A percentile compares a stretch with the other conserved stretches of the same genome.
These are phyloP conservation scores for Lodderomyces parapsilosis DNA, from an alignment of 1,139 yeast genomes.

Conservation along the genomic window DNA sequence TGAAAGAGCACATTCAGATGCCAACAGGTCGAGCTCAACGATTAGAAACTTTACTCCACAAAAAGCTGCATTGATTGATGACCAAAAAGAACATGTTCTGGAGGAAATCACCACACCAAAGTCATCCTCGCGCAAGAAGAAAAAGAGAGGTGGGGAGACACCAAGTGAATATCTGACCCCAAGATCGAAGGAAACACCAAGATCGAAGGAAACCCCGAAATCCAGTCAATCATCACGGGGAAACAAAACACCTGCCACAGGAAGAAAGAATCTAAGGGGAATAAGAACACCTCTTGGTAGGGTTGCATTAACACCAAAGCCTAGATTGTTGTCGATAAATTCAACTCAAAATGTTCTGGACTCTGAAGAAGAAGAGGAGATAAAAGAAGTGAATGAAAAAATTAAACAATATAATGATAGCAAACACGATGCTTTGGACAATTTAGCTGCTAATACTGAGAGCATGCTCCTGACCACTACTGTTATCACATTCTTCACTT, in stretches of 20 bases:
- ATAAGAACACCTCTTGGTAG: constrained; percentile 7
- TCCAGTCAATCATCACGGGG: constrained; percentile 1
- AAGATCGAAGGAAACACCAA: constrained; percentile 2
- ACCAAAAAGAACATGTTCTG: neutral
- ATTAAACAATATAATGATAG: neutral
- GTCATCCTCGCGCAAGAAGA: neutral
- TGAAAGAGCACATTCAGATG: neutral
- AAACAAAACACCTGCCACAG: constrained; percentile 6
- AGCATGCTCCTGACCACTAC: neutral
- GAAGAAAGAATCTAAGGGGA: constrained; percentile 6
- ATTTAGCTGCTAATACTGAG: too few relatives aligned
- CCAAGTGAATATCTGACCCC: constrained; percentile 7
- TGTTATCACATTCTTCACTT: constrained; percentile 19
- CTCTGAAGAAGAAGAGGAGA: constrained; percentile 16
- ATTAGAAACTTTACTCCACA: neutral
- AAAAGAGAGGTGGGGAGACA: constrained; percentile 5
- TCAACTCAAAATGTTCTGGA: constrained; percentile 11
- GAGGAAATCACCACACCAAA: constrained; percentile 1
- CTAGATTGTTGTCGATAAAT: constrained; percentile 19
- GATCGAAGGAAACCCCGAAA: constrained; percentile 3
- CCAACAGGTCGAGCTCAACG: neutral
- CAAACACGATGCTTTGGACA: too few relatives aligned
- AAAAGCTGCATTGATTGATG: constrained; percentile 10
- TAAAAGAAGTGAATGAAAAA: constrained; percentile 11
- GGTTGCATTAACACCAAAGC: constrained; percentile 18